Conservation (phyloP, 225 moss, liverwort and hornwort genomes). For the Rhytidiadelphus loreus region DNA sequence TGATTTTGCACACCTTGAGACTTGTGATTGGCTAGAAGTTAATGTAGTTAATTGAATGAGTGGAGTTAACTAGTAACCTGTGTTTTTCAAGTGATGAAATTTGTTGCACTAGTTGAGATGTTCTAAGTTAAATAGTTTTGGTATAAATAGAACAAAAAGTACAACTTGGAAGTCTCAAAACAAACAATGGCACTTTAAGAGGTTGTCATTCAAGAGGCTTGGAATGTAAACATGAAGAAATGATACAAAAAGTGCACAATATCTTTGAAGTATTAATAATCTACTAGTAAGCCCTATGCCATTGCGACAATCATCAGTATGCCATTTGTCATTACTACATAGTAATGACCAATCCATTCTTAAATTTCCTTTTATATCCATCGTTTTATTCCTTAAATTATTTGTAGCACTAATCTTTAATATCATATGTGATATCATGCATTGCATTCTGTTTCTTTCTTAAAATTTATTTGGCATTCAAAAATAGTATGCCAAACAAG, state of each 20-base stretch:
- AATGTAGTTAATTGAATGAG: background rate
- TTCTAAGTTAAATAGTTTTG: background rate
- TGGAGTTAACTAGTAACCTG: background rate
- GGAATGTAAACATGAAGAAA: background rate
- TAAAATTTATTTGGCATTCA: too few relatives aligned
- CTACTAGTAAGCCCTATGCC: background rate
- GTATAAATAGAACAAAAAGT: background rate
- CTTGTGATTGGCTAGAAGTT: background rate
- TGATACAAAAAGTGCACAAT: background rate
- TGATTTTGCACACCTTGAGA: background rate
- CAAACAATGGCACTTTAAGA: background rate
- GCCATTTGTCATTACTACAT: background rate
- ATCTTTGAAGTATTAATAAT: background rate
- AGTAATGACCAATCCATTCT: rapidly evolving
- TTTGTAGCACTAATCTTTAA: too few relatives aligned
- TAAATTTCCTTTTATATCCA: too few relatives aligned
- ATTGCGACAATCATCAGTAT: background rate
- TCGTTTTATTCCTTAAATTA: too few relatives aligned
- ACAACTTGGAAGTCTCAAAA: background rate
- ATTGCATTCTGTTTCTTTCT: too few relatives aligned
- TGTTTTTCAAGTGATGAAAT: background rate
- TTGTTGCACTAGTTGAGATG: background rate
- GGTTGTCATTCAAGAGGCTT: background rate
- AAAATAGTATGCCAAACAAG: too few relatives aligned
- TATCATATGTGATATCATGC: too few relatives aligned